Evolutionary conservation across 2,329 filamentous ascomycete genomes (phyloP).

Genomic region (Cyphellophora europaea): DNA sequence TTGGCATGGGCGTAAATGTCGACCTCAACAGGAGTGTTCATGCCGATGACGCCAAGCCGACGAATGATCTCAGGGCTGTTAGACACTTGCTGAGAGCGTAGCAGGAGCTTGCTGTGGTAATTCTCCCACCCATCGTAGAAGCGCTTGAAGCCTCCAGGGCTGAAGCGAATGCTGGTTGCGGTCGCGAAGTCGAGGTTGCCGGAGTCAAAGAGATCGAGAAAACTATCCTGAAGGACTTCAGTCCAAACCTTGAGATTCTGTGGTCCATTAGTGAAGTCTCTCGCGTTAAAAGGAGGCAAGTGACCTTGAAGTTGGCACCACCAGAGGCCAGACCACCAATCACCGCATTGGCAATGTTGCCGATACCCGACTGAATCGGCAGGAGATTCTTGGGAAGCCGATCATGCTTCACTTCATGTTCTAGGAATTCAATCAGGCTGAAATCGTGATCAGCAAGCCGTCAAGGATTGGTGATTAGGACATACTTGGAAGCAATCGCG

Average conservation of each 20-base stretch:
- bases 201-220: slow-evolving; percentile 85
- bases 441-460: no score
- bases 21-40: slow-evolving; percentile 92
- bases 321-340: slow-evolving; percentile 67
- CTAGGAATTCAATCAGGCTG: slow-evolving; percentile 75
- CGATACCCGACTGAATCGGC: slow-evolving; percentile 78
- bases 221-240: slow-evolving; percentile 84
- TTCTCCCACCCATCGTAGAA: slow-evolving; percentile 75
- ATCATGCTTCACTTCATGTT: slow-evolving; percentile 73
- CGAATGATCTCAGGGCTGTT: slow-evolving; percentile 89
- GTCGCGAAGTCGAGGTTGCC: slow-evolving; percentile 84
- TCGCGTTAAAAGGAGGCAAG: no score
- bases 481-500: slow-evolving; percentile 67
- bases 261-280: no score
- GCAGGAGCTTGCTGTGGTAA: slow-evolving; percentile 72
- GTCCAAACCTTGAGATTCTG: slow-evolving; percentile 88
- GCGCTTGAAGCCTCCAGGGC: slow-evolving; percentile 78
- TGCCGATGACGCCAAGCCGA: slow-evolving; percentile 76
- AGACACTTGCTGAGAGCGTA: slow-evolving; percentile 78
- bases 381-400: slow-evolving; percentile 68
- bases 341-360: slow-evolving; percentile 88
- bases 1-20: slow-evolving; percentile 94
- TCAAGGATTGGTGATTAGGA: no score
- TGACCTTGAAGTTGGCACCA: no score
- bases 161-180: slow-evolving; percentile 83